Evolutionary conservation across 1,284 basidiomycete species (phyloP), one percentile per base, ranked within the genome.

Genomic region (Blastosporella zonata): DNA sequence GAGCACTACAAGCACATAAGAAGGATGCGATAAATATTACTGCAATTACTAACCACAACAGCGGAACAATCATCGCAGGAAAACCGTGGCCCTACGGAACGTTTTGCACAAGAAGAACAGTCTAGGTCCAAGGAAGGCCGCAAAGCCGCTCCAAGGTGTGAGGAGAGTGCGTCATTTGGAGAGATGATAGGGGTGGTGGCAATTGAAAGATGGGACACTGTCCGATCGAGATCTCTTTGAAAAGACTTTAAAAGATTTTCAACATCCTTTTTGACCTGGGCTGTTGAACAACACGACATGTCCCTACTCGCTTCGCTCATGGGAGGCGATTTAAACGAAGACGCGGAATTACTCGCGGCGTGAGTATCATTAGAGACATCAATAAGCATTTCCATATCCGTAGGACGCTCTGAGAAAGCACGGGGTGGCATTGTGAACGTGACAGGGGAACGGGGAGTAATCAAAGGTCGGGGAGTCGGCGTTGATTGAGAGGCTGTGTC

Each of bases 191-290:
- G 17, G 38, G 33, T 25, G 25, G 45, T 46, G 50, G 41, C 55
- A 38, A 71, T 74, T 47, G 84, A 77, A 1, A 74, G 71, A 46
- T 64, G 68, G 23, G 62, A 62, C 45, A 87, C 63, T 50, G 80
- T 69, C 12, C 62, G 59, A 46, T 82, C 74, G 22, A 89, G 66
- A 53, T 87, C 79, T 13, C 62, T 60, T 56, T 84, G 77, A 64
- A 91, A 88, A n/a, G 68, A 70, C 33, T 68, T 60, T 46, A 90
- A 64, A 20, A 89, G 66, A 0, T 52, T 51, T 54, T 78, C 70
- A 21, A 87, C 67, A 50, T 84, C 81, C 33, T 65, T 65, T 64
- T 78, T 85, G 42, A 71, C 72, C 48, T 78, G 67, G 3, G 71
- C 58, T 8, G 79, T 60, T 5, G 78, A 70, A 63, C 81, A 86